Conservation (phyloP, 345 rosid genomes). For the Salix viminalis region DNA sequence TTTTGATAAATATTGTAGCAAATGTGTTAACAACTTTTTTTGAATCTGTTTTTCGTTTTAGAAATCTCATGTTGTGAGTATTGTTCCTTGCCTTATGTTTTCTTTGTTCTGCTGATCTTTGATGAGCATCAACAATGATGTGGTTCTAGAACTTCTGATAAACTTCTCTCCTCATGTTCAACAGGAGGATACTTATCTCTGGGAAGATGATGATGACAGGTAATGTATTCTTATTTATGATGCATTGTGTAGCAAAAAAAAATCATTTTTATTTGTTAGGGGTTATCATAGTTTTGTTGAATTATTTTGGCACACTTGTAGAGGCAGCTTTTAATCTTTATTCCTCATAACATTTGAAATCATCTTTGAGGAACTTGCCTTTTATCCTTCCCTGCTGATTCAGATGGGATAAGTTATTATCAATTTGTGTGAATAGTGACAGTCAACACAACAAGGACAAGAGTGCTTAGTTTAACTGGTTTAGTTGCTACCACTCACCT, state of each 20-base stretch:
- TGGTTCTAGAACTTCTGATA: neutral
- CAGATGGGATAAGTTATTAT: too few relatives aligned
- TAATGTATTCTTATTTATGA: conserved; percentile 10
- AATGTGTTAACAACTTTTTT: neutral
- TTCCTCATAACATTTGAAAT: too few relatives aligned
- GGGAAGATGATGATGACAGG: conserved; percentile 97
- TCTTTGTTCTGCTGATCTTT: neutral
- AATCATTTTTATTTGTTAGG: too few relatives aligned
- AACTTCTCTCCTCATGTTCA: conserved; percentile 1
- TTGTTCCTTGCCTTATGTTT: neutral
- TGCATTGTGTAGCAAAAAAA: neutral
- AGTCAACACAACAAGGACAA: too few relatives aligned
- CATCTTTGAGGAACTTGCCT: too few relatives aligned
- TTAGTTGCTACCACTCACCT: too few relatives aligned
- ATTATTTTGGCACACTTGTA: too few relatives aligned
- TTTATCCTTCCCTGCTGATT: too few relatives aligned
- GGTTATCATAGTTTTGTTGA: too few relatives aligned
- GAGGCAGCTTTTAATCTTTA: too few relatives aligned
- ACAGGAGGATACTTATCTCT: conserved; percentile 90
- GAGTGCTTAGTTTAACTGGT: too few relatives aligned
- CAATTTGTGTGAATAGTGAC: too few relatives aligned
- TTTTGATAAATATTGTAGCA: neutral
- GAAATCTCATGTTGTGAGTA: neutral
- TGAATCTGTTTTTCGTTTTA: neutral
- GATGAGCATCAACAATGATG: conserved; percentile 4